Evolutionary conservation across 169 alveolate genomes (phyloP).

Genomic region (Cryptosporidium viatorum): DNA sequence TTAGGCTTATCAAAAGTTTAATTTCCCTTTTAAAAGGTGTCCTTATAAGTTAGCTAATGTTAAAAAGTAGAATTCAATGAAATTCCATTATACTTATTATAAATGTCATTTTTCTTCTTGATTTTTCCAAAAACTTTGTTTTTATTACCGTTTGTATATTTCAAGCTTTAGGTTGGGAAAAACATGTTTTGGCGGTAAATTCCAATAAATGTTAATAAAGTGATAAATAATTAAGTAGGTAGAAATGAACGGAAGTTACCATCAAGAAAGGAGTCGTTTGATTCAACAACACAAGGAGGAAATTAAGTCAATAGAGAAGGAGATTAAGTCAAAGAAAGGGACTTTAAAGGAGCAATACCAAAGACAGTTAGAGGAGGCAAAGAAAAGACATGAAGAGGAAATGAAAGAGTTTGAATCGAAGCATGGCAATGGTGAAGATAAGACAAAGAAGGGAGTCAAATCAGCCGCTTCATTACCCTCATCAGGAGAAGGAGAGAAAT

Average conservation of each 20-base stretch:
- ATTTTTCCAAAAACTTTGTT: not conserved
- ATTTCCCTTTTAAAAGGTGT: too few species aligned
- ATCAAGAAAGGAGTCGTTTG: slow-evolving; percentile 73
- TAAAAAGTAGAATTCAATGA: not conserved
- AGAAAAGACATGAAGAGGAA: slow-evolving; percentile 56
- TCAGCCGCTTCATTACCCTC: not conserved
- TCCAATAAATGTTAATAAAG: not conserved
- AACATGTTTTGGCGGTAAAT: slow-evolving; percentile 18
- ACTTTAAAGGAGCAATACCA: slow-evolving; percentile 34
- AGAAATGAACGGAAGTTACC: slow-evolving; percentile 40
- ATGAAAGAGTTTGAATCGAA: slow-evolving; percentile 30
- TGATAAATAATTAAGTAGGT: not conserved
- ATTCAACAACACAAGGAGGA: slow-evolving; percentile 69
- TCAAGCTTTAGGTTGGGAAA: not conserved
- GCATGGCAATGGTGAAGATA: not conserved
- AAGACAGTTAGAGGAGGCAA: slow-evolving; percentile 18
- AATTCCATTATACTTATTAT: not conserved
- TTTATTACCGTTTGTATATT: too few species aligned
- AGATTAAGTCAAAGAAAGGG: slow-evolving; percentile 56
- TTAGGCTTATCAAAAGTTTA: not conserved
- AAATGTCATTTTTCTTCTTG: too few species aligned
- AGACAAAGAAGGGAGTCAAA: not conserved
- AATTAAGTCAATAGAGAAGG: slow-evolving; percentile 53
- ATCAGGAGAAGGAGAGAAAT: not conserved
- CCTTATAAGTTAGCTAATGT: not conserved